Evolutionary conservation across 2,329 filamentous ascomycete genomes (phyloP), one percentile per base, ranked within the genome.

Genomic region (Clarireedia homoeocarpa): DNA sequence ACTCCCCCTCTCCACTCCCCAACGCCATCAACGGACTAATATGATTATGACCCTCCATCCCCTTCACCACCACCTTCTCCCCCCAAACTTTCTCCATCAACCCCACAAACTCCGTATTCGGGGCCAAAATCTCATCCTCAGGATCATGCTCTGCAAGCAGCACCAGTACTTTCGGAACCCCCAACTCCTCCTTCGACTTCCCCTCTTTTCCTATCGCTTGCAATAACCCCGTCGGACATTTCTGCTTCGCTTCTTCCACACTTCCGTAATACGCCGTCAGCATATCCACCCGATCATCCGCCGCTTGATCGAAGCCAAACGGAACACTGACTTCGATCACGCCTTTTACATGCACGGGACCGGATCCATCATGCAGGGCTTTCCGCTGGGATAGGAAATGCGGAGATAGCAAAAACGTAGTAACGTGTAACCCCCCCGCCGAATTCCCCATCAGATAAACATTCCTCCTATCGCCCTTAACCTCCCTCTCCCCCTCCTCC

Each of bases 401-500:
- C 2, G 44, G 39, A 10, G 57, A 63, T 39, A 70, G 52, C 17
- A 69, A 30, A 36, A 65, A 70, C 1, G 66, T 70, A 4, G 61
- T 54, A 5, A 63, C 42, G 51, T 70, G 67, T 1, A 69, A 54
- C 5, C 67, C 67, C 1, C 67, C 67, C 1, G 66, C 67, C 20
- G 66, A 69, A 48, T 69, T 69, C 1, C 67, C 67, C 52, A 66
- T 53, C 7, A 69, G 39, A 34, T 61, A 65, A 1, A 70, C 62
- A 46, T 67, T 59, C 10, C 59, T 55, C 17, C 53, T 59, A 9
- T 53, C 59, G 5, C 58, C 26, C 26, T 17, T 38, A n/a, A 30
- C 56, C 55, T 6, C 42, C 52, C 51, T 64, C 57, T 6, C 64
- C 15, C 66, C 65, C 66, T 26, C 58, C 57, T 44, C 65, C 10